phyloP scores from a whole-genome alignment of 2,329 filamentous ascomycete species.

The Cladosporium colombiae region DNA sequence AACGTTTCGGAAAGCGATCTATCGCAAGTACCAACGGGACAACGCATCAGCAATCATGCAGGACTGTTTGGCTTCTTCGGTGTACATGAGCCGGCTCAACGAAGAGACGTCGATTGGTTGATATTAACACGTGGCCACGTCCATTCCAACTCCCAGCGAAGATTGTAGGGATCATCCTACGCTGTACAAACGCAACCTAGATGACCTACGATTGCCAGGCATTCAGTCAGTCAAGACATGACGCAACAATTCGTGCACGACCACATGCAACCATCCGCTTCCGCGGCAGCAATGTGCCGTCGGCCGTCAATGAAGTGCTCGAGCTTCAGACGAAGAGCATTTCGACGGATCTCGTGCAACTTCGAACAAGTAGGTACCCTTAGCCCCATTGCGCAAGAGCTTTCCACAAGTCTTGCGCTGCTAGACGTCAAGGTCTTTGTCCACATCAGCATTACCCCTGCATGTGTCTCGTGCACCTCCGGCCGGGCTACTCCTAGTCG shows the following conservation, averaged over 20 bases:
- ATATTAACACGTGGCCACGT: neutral
- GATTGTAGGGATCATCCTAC: neutral
- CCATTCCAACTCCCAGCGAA: neutral
- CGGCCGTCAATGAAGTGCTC: neutral
- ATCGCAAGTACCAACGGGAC: neutral
- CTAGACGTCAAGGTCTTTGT: neutral
- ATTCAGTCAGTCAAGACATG: neutral
- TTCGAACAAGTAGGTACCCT: slow-evolving; percentile 13
- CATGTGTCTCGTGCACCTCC: neutral
- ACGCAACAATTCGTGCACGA: slow-evolving; percentile 2
- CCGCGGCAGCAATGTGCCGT: neutral
- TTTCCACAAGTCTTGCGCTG: slow-evolving; percentile 7
- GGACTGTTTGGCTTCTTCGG: neutral
- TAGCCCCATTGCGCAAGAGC: slow-evolving; percentile 1
- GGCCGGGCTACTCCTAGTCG: neutral
- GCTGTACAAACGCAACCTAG: neutral
- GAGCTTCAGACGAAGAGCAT: neutral
- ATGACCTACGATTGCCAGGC: neutral
- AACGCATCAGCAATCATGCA: slow-evolving; percentile 6
- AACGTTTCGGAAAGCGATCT: neutral
- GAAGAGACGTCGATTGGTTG: neutral
- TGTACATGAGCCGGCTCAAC: neutral
- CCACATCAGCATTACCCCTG: neutral
- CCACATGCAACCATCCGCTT: neutral
- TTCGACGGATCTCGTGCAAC: neutral